Percentiles rank a stretch among this genome's conserved stretches.
These are phyloP conservation scores for Candida insectorum DNA, from an alignment of 805 yeast species.

Conservation along the genomic window DNA sequence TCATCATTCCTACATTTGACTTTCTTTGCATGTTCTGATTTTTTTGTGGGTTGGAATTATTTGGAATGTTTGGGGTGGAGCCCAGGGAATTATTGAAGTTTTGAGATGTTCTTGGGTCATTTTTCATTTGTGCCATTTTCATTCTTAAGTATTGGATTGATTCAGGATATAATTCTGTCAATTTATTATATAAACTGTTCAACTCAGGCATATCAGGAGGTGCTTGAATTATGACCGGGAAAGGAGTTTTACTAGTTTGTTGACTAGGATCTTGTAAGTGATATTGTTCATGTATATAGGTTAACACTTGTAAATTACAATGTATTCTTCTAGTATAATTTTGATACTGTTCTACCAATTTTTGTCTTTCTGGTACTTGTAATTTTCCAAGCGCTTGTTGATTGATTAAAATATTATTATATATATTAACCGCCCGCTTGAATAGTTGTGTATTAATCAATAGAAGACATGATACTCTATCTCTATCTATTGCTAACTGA, in stretches of 20 bases:
- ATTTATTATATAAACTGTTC: conserved; percentile 41
- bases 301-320: conserved; percentile 39
- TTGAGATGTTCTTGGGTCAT: conserved; percentile 14
- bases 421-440: conserved; percentile 36
- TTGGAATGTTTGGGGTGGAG: background rate
- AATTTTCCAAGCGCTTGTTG: conserved; percentile 30
- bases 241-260: conserved; percentile 24
- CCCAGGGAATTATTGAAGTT: background rate
- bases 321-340: conserved; percentile 40
- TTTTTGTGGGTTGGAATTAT: background rate
- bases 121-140: conserved; percentile 38
- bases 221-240: conserved; percentile 51
- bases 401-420: conserved; percentile 32
- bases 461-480: conserved; percentile 39
- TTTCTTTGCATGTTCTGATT: background rate
- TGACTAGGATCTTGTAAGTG: conserved; percentile 27
- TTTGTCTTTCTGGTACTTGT: conserved; percentile 29
- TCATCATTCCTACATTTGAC: background rate
- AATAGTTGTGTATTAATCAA: conserved; percentile 41
- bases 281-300: conserved; percentile 37
- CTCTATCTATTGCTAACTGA: conserved; percentile 23
- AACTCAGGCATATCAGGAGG: conserved; percentile 57
- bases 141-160: conserved; percentile 42
- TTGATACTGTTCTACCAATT: conserved; percentile 33
- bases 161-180: conserved; percentile 52